Base-by-base conservation (phyloP, 2,329 filamentous ascomycete species). In the Alternaria gansuensis region DNA sequence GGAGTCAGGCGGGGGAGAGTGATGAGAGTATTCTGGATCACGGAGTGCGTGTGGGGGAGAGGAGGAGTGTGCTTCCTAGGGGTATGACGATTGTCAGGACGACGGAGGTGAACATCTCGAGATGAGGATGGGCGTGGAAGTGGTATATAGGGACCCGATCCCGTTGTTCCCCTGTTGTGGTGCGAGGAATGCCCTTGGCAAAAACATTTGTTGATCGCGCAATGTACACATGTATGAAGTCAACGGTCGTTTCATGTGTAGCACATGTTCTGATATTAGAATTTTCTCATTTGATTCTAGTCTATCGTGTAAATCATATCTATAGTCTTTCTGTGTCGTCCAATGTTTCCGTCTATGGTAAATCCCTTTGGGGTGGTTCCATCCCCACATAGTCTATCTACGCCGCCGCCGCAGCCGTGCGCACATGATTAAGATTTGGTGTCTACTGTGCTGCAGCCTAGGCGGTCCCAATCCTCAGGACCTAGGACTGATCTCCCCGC, bases 41-140 rank as follows among this genome's bases (percentile, higher is more conserved):
- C n/a, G 51, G 50, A 17, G 56, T 28, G 6, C 46, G 3, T 1
- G 43, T 46, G 23, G 64, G 64, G 17, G 58, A 67, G 14, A 39
- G 52, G 49, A 41, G 45, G n/a, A 56, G 60, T 21, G n/a, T 54
- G 23, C 37, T 54, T 41, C 41, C 55, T 45, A 57, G 52, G 43
- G 57, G 55, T 4, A 56, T 58, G 50, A 54, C 49, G 8, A 70
- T 70, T 49, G 48, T 69, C 31, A 60, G 55, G 51, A 70, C 66
- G 4, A 68, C 65, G 21, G 66, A 67, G 43, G 66, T 70, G 2
- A 59, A 54, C 53, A 51, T 69, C 26, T 51, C 55, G 13, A 49
- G 60, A 24, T 60, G 43, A 46, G 50, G 17, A n/a, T 55, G 26
- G 17, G 3, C 14, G 10, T 11, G 26, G 13, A 9, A 46, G 9